phyloP scores from a whole-genome alignment of 495 filamentous ascomycete species.

The Tuber brumale region DNA sequence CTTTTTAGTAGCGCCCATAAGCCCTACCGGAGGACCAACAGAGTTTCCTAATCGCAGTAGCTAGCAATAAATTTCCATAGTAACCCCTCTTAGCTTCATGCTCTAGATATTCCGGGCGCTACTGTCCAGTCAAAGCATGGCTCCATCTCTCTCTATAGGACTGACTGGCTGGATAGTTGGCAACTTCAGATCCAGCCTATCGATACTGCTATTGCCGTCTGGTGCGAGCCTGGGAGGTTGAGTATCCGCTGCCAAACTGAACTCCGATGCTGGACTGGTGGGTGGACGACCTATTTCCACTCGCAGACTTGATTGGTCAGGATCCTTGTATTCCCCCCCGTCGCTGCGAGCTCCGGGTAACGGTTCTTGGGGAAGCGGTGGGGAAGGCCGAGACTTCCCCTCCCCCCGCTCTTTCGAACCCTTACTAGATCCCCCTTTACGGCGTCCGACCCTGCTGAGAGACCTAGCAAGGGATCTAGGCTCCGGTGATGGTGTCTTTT shows the following conservation, averaged over 20 bases:
- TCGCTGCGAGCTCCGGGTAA: conserved; percentile 18
- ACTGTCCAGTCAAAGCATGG: conserved; percentile 17
- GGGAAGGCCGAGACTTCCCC: conserved; percentile 23
- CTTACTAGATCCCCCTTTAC: conserved; percentile 13
- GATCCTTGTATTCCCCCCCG: conserved; percentile 25
- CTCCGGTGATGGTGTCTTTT: conserved; percentile 20
- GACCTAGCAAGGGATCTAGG: conserved; percentile 22
- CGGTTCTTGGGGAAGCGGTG: conserved; percentile 21
- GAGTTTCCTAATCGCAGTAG: conserved; percentile 7
- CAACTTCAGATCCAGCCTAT: conserved; percentile 21
- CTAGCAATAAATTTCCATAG: background rate
- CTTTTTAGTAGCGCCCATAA: conserved; percentile 5
- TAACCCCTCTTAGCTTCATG: background rate
- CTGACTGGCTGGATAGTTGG: conserved; percentile 30
- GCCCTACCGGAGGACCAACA: conserved; percentile 32
- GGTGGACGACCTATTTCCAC: conserved; percentile 32
- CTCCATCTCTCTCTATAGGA: conserved; percentile 24
- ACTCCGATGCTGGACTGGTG: conserved; percentile 26
- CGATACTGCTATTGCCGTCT: background rate
- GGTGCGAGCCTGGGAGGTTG: background rate
- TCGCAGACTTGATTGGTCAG: conserved; percentile 27
- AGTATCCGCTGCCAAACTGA: conserved; percentile 5
- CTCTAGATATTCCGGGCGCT: background rate
- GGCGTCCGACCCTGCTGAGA: conserved; percentile 22
- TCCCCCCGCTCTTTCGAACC: conserved; percentile 20